Base-by-base conservation (phyloP, 768 basidiomycete genomes). In the Tylopilus plumbeoviolaceoides region DNA sequence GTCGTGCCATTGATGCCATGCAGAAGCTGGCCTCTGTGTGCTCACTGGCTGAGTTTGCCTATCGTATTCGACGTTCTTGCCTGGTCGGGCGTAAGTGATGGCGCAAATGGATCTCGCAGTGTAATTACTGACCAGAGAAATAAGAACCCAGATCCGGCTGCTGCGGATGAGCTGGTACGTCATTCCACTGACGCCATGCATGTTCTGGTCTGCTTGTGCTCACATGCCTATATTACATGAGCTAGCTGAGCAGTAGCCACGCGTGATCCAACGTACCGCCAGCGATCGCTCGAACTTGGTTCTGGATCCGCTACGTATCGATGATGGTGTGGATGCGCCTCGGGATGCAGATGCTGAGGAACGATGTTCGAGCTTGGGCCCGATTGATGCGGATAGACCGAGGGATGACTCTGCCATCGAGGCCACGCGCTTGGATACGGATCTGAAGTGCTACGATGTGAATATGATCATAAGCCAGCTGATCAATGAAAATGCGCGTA, bases 301-400 rank as follows among this genome's bases (percentile, higher is more conserved):
- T 38, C 12, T 9, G 38, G n/a, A 18, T 38, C 18, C 14, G 38
- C 9, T 38, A n/a, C 8, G 38, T 3, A 9, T 17, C 2, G 38
- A 38, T 18, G n/a, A 38, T 38, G 3, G 15, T 15, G 35, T n/a
- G 15, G 7, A 17, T n/a, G 15, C 35, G 15, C 6, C 35, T 9
- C 56, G 2, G 56, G 31, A 28, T 48, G n/a, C 10, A 54, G 7
- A n/a, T 52, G 55, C 17, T 70, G 66, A 44, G 11, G 59, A 17
- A 67, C 61, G 50, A 70, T 54, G 53, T 69, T 63, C 10, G 67
- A 69, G 18, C 69, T 69, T 6, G 69, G 67, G 9, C 49, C 59
- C n/a, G 59, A 54, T 53, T 36, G 59, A 10, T 51, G 64, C 17
- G 36, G 59, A 51, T 62, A 53, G 33, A 41, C 39, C 23, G 51